Conservation (phyloP, 2,329 filamentous ascomycete species). For the Niveomyces coronatus region DNA sequence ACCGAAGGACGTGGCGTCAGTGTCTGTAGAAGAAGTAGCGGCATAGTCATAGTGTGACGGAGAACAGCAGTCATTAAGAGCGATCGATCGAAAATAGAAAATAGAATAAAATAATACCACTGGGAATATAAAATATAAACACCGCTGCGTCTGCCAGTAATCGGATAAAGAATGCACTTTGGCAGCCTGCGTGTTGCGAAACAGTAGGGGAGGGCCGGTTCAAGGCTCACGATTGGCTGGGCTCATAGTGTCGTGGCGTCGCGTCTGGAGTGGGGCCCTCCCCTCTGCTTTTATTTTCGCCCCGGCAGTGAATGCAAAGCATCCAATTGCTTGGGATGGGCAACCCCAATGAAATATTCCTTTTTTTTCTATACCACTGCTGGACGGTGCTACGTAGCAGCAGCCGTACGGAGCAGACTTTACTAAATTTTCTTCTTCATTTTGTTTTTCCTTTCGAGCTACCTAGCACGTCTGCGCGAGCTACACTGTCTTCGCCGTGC, state of each 20-base stretch:
- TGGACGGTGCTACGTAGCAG: conserved; percentile 3
- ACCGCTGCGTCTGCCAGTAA: conserved; percentile 3
- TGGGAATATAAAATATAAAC: neutral
- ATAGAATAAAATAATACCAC: neutral
- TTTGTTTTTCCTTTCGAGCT: too few species aligned
- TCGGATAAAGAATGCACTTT: conserved; percentile 1
- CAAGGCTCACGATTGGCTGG: too few species aligned
- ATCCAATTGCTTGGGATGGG: conserved; percentile 1
- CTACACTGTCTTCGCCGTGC: too few species aligned
- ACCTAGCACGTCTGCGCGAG: too few species aligned
- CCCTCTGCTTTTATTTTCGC: neutral
- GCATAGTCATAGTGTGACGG: neutral
- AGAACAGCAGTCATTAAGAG: neutral
- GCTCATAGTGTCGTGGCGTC: too few species aligned
- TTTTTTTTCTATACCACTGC: too few species aligned
- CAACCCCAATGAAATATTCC: too few species aligned
- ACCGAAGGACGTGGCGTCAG: neutral
- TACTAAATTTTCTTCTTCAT: too few species aligned
- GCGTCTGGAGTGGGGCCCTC: conserved; percentile 4
- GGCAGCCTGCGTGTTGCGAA: conserved; percentile 2
- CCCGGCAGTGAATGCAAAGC: neutral
- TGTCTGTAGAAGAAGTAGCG: neutral
- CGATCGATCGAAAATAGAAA: neutral
- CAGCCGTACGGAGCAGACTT: too few species aligned
- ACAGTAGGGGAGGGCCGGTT: too few species aligned